phyloP scores from a whole-genome alignment of 495 filamentous ascomycete genomes.

The Penicillium paxilli region DNA sequence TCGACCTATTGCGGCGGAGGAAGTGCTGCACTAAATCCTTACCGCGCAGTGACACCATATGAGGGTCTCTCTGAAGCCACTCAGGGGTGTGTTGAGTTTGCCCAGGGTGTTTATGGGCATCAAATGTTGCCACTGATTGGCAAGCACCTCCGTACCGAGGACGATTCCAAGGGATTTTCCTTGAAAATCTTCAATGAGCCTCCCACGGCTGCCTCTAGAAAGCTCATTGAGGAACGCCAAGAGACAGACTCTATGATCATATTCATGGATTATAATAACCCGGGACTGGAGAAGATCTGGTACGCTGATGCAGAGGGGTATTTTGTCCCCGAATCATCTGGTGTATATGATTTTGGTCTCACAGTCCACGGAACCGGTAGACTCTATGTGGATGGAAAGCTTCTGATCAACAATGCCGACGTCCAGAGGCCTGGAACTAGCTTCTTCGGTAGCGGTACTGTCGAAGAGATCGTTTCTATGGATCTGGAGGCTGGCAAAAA shows the following conservation, averaged over 20 bases:
- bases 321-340: slow-evolving; percentile 55
- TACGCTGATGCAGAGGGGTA: slow-evolving; percentile 59
- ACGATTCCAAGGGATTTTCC: slow-evolving; percentile 50
- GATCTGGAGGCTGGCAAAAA: slow-evolving; percentile 52
- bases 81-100: slow-evolving; percentile 41
- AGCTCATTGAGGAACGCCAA: slow-evolving; percentile 1
- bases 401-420: slow-evolving; percentile 64
- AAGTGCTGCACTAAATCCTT: slow-evolving; percentile 70
- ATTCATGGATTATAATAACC: slow-evolving; percentile 63
- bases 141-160: slow-evolving; percentile 25
- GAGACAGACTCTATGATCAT: slow-evolving; percentile 48
- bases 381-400: slow-evolving; percentile 63
- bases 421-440: slow-evolving; percentile 54
- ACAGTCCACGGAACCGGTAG: slow-evolving; percentile 69
- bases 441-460: slow-evolving; percentile 57
- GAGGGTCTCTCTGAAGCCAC: slow-evolving; percentile 49
- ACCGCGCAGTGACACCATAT: slow-evolving; percentile 67
- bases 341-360: slow-evolving; percentile 69
- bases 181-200: slow-evolving; percentile 59
- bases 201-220: slow-evolving; percentile 15
- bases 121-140: slow-evolving; percentile 57
- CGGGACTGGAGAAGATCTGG: slow-evolving; percentile 46
- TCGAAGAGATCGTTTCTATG: slow-evolving; percentile 54
- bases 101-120: slow-evolving; percentile 57
- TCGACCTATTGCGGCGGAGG: slow-evolving; percentile 76